Conservation (phyloP, 805 yeast species). For the Pichia nanzhaoensis region DNA sequence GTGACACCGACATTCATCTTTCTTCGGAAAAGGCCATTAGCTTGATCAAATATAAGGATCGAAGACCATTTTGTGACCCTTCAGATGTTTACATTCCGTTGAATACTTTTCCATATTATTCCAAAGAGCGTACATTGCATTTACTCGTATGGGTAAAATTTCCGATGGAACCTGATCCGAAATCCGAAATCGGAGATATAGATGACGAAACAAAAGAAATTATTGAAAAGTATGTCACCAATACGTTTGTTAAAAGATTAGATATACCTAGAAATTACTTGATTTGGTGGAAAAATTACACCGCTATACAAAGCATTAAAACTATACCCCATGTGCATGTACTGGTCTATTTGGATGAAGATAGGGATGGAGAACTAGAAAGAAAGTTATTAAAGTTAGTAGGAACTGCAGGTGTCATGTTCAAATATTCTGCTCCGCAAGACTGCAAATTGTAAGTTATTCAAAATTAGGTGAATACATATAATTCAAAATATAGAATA, state of each 20-base stretch:
- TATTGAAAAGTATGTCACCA: constrained; percentile 40
- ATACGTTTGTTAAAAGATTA: constrained; percentile 42
- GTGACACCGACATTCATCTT: constrained; percentile 15
- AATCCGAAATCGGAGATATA: constrained; percentile 46
- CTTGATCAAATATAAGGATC: constrained; percentile 27
- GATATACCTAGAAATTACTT: constrained; percentile 35
- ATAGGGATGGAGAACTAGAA: background rate
- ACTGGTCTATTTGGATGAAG: constrained; percentile 35
- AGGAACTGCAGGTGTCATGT: constrained; percentile 11
- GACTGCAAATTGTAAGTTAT: constrained; percentile 11
- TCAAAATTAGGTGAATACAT: no score
- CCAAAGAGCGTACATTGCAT: constrained; percentile 46
- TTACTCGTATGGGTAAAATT: constrained; percentile 64
- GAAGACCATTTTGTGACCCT: constrained; percentile 35
- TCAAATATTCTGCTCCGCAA: constrained; percentile 4
- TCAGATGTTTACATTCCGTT: constrained; percentile 39
- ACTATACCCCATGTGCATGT: constrained; percentile 68
- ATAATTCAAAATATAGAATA: no score
- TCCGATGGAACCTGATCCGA: constrained; percentile 44
- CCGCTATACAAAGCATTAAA: constrained; percentile 59
- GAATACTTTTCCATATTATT: constrained; percentile 65
- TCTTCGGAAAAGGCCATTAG: constrained; percentile 8
- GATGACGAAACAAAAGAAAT: constrained; percentile 33
- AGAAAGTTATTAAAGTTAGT: background rate
- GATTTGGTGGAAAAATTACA: constrained; percentile 70